phyloP scores from a whole-genome alignment of 768 basidiomycete species.

The Suillus hirtellus region DNA sequence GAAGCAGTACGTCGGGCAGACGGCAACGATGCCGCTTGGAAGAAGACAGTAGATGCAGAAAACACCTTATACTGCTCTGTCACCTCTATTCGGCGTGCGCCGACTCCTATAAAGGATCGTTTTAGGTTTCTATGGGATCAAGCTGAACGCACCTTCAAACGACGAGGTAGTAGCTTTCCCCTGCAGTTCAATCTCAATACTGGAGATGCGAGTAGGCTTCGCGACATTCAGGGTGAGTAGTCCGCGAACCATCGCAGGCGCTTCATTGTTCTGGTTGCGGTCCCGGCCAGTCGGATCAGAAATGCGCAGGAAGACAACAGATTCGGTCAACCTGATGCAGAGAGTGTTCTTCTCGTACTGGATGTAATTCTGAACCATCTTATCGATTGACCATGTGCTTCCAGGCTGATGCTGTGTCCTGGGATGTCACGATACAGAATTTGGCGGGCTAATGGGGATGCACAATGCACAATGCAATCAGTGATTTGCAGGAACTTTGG shows the following conservation, averaged over 20 bases:
- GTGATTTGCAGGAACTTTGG: neutral
- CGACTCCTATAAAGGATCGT: constrained; percentile 44
- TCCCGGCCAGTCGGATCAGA: constrained; percentile 46
- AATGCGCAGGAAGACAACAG: constrained; percentile 68
- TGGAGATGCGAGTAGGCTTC: constrained; percentile 85
- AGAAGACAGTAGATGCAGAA: constrained; percentile 71
- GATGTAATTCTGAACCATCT: neutral
- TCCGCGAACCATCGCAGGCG: constrained; percentile 66
- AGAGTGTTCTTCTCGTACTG: constrained; percentile 42
- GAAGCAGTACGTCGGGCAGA: constrained; percentile 26
- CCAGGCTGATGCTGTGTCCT: neutral
- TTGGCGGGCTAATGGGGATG: neutral
- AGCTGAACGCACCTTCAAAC: constrained; percentile 78
- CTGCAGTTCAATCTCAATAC: constrained; percentile 77
- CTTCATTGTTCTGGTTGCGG: constrained; percentile 39
- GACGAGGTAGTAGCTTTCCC: constrained; percentile 71
- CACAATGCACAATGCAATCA: neutral
- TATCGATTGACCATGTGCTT: neutral
- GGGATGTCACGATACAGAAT: neutral
- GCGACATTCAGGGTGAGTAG: constrained; percentile 59
- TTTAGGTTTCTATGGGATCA: neutral
- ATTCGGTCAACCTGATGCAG: constrained; percentile 66
- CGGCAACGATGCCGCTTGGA: constrained; percentile 56
- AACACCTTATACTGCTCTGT: constrained; percentile 75
- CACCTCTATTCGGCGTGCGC: constrained; percentile 70